A percentile compares a stretch with the other conserved stretches of the same genome.
These are phyloP conservation scores for Phaffia rhodozyma DNA, from an alignment of 1,284 basidiomycete species.

Conservation along the genomic window DNA sequence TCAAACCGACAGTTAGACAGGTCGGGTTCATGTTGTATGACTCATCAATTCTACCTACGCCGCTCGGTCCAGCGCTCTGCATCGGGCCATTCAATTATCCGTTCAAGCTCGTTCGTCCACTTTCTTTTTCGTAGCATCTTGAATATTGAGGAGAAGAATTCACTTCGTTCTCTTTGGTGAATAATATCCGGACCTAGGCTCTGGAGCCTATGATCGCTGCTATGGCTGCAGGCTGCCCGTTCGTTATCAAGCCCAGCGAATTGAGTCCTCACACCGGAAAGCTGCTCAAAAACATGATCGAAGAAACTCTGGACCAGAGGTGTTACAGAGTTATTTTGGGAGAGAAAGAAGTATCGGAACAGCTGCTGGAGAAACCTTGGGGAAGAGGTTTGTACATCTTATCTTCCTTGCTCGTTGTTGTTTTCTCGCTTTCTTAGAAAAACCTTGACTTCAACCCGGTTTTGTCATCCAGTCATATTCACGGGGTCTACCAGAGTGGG, in stretches of 20 bases:
- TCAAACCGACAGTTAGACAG: neutral
- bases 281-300: neutral
- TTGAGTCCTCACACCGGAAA: neutral
- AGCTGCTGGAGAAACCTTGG: neutral
- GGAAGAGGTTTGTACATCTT: conserved; percentile 10
- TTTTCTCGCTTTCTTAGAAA: neutral
- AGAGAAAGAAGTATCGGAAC: conserved; percentile 7
- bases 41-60: neutral
- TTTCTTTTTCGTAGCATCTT: neutral
- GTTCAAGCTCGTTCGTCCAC: neutral
- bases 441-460: neutral
- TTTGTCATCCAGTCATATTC: conserved; percentile 4
- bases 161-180: neutral
- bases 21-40: neutral
- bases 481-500: conserved; percentile 12
- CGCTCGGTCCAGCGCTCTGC: conserved; percentile 12
- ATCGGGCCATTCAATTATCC: conserved; percentile 16
- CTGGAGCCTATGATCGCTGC: conserved; percentile 5
- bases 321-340: conserved; percentile 8
- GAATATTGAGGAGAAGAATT: neutral
- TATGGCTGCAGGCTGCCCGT: conserved; percentile 8
- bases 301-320: neutral
- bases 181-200: neutral
- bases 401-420: too few species aligned
- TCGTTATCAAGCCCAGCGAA: conserved; percentile 8